Evolutionary conservation across 140 eudicot species (phyloP).

Genomic region (Erigeron philadelphicus): DNA sequence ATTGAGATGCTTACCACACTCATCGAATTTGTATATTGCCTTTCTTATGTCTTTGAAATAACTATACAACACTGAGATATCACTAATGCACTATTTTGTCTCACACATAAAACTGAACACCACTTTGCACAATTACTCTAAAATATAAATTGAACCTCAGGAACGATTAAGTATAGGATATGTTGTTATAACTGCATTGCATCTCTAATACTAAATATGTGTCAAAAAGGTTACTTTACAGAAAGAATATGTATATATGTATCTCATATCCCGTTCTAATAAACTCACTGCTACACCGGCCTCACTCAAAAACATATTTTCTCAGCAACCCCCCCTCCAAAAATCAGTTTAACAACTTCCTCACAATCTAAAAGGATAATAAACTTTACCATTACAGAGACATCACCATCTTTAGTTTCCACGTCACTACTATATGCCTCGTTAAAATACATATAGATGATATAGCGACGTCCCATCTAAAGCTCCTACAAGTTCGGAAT

Average conservation of each 20-base stretch:
- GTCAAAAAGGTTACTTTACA: slow-evolving; percentile 46
- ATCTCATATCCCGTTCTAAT: slow-evolving; percentile 17
- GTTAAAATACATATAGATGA: slow-evolving; percentile 31
- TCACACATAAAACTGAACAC: too few species aligned
- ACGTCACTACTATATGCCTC: slow-evolving; percentile 27
- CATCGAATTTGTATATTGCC: too few species aligned
- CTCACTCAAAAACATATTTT: slow-evolving; percentile 20
- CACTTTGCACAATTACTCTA: too few species aligned
- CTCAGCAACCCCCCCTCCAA: slow-evolving; percentile 30
- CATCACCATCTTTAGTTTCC: slow-evolving; percentile 5
- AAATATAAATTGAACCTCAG: background rate
- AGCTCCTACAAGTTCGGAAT: slow-evolving; percentile 14
- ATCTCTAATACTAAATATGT: slow-evolving; percentile 8
- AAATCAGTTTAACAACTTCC: slow-evolving; percentile 32
- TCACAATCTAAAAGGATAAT: slow-evolving; percentile 23
- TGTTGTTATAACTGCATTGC: background rate
- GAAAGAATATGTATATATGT: slow-evolving; percentile 31
- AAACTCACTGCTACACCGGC: slow-evolving; percentile 29
- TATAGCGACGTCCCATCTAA: slow-evolving; percentile 13
- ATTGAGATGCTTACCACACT: too few species aligned
- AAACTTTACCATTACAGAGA: slow-evolving; percentile 27
- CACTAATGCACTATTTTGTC: too few species aligned
- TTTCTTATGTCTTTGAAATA: too few species aligned
- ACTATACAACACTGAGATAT: too few species aligned
- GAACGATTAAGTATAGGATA: background rate